Evolutionary conservation across 2,329 filamentous ascomycete species (phyloP), one percentile per base, ranked within the genome.

Genomic region (Lithohypha guttulata): DNA sequence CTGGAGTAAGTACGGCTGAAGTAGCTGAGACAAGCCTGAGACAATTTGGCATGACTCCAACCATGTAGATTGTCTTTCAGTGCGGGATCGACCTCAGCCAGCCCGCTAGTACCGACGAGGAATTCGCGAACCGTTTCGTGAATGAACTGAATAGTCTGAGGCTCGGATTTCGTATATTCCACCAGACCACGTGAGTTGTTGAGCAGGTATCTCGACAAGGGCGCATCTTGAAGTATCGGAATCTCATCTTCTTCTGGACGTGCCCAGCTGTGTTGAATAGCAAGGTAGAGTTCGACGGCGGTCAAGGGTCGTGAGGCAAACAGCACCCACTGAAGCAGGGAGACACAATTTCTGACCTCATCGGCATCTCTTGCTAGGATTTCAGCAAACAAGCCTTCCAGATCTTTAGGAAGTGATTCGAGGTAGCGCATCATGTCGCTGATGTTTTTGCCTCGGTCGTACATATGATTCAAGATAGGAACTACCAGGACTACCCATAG

Each of bases 131-230:
- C 52, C 9, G 57, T 58, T 43, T 62, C 59, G 40, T 63, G 58
- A 37, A 61, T 62, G 36, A 60, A 75, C 42, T 74, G 70, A 0
- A 73, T 63, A 0, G 46, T 63, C 0, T 50, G 46, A 0, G 17
- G 2, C 9, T 54, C 47, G 0, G 53, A 48, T 34, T 33, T 48
- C 13, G 45, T 51, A 3, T 44, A 28, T 29, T 46, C 43, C 0
- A 61, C 64, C 6, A 75, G 55, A 0, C 72, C 71, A 46, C 73
- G 75, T 0, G 71, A 75, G 0, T 54, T 62, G 22, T 53, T 55
- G 0, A 63, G 49, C 0, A 73, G 54, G 18, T 57, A 65, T 2
- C 42, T 51, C 0, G 46, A 33, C 31, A 66, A 59, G 1, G 39
- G 42, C n/a, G n/a, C n/a, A n/a, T n/a, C n/a, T n/a, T n/a, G n/a